These are phyloP conservation scores for Strigomonas galati DNA, from an alignment of 208 protist species.

Conservation along the genomic window DNA sequence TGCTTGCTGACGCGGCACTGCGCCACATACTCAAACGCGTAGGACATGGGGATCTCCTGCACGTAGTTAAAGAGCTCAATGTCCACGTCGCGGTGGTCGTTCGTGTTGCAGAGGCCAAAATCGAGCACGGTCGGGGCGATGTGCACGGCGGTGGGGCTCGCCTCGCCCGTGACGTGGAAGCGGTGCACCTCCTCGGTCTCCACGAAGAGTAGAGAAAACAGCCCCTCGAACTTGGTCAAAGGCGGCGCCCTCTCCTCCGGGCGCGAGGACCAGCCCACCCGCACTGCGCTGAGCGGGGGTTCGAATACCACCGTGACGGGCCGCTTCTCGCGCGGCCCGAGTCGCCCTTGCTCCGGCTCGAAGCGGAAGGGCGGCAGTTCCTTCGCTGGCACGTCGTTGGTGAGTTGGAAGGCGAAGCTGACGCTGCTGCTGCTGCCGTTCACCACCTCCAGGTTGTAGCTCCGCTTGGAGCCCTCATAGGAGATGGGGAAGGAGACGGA, in stretches of 20 bases:
- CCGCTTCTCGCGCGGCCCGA: conserved; percentile 47
- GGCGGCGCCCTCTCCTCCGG: conserved; percentile 20
- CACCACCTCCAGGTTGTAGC: conserved; percentile 46
- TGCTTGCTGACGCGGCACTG: conserved; percentile 66
- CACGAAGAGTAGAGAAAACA: conserved; percentile 80
- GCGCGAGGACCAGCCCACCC: conserved; percentile 50
- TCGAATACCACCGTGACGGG: conserved; percentile 67
- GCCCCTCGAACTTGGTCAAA: conserved; percentile 45
- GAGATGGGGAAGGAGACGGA: conserved; percentile 46
- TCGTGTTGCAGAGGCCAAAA: conserved; percentile 68
- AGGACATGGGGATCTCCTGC: conserved; percentile 72
- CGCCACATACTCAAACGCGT: conserved; percentile 61
- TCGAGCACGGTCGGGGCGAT: conserved; percentile 66
- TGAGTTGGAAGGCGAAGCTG: conserved; percentile 80
- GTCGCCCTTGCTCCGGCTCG: conserved; percentile 62
- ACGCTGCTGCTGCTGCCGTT: conserved; percentile 72
- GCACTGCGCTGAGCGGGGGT: conserved; percentile 40
- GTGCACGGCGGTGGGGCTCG: conserved; percentile 59
- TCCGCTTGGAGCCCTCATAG: conserved; percentile 35
- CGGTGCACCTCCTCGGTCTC: conserved; percentile 84
- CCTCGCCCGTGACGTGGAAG: conserved; percentile 67
- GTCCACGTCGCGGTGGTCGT: conserved; percentile 40
- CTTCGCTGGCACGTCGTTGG: conserved; percentile 38
- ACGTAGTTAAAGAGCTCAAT: conserved; percentile 71
- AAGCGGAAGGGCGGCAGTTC: conserved; percentile 71